A percentile compares a stretch with the other conserved stretches of the same genome.
Conservation (phyloP, 306 rosid species). For the Lathyrus aphaca region DNA sequence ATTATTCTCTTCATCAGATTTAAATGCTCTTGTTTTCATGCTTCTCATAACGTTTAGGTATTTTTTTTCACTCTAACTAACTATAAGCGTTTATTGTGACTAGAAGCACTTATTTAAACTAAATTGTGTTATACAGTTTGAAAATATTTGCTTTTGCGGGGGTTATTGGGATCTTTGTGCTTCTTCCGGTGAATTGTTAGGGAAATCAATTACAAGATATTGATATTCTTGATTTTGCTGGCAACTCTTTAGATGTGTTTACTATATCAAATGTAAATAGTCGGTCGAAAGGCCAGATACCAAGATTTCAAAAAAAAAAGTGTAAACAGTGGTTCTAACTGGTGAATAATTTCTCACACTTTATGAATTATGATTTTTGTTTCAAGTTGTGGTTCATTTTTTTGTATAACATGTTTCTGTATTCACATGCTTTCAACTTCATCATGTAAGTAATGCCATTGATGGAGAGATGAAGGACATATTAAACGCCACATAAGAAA, state of each 20-base stretch:
- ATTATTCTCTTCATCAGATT: conserved; percentile 58
- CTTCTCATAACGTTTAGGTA: conserved; percentile 78
- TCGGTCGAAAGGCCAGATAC: too few relatives aligned
- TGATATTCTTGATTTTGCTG: conserved; percentile 34
- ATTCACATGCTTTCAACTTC: conserved; percentile 75
- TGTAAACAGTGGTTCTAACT: conserved; percentile 45
- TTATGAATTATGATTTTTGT: not conserved
- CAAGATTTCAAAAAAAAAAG: too few relatives aligned
- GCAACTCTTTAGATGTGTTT: conserved; percentile 46
- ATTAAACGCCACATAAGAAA: too few relatives aligned
- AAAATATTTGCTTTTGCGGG: conserved; percentile 81
- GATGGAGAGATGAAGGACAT: too few relatives aligned
- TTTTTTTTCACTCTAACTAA: not conserved
- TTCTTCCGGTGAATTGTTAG: conserved; percentile 81
- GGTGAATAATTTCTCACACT: conserved; percentile 38
- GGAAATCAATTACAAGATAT: conserved; percentile 56
- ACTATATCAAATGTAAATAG: conserved; percentile 49
- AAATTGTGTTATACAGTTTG: conserved; percentile 56
- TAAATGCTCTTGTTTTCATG: conserved; percentile 84
- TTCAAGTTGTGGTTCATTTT: conserved; percentile 89
- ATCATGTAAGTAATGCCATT: conserved; percentile 72
- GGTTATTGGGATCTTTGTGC: conserved; percentile 71
- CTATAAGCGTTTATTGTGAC: not conserved
- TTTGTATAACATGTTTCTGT: conserved; percentile 71
- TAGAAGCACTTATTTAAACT: not conserved